Evolutionary conservation across 176 grass and related monocot genomes (phyloP), one percentile per base, ranked within the genome.

Genomic region (Rhynchospora breviuscula): DNA sequence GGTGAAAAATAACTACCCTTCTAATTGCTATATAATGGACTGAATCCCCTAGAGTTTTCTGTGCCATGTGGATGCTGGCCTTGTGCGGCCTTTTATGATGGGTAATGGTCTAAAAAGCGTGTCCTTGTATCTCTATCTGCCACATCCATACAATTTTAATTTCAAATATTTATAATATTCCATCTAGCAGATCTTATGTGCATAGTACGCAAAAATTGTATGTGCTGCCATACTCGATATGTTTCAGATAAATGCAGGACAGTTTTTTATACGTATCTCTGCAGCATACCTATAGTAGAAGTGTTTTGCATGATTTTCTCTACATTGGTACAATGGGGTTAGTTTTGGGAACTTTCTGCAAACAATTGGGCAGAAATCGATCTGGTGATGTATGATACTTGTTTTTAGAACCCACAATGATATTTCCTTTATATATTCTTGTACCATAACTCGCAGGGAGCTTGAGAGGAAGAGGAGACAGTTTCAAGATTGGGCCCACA

Each of bases 401-500:
- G 8, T 61, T 61, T 80, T 62, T 80, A 46, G 29, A 31, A 31
- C 17, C 33, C 21, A 63, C 78, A 47, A 26, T 81, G 19, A 26
- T 46, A 9, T 12, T 81, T 4, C 11, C 35, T 63, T 80, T 62
- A 17, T 61, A 62, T 80, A 18, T 80, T 80, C 56, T 52, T 77
- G 22, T 54, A 40, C 31, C 65, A 19, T 8, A 54, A 85, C 74
- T 72, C 88, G 70, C 10, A 88, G 85, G 82, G 90, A 98, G 78
- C 87, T 90, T 11, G 33, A 43, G 14, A 45, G 84, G 80, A 98
- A 90, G 84, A 87, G 1, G 46, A 84, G 84, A 49, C 90, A 92
- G 10, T 94, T 98, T 62, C 84, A 93, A 7, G 90, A 93, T 0
- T 98, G 92, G 92, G 21, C 81, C 77, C 86, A 45, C 6, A 94